Percentiles rank a stretch among this genome's conserved stretches.
Conservation (phyloP, 371 early-diverging fungal species). For the Mortierella sp. region DNA sequence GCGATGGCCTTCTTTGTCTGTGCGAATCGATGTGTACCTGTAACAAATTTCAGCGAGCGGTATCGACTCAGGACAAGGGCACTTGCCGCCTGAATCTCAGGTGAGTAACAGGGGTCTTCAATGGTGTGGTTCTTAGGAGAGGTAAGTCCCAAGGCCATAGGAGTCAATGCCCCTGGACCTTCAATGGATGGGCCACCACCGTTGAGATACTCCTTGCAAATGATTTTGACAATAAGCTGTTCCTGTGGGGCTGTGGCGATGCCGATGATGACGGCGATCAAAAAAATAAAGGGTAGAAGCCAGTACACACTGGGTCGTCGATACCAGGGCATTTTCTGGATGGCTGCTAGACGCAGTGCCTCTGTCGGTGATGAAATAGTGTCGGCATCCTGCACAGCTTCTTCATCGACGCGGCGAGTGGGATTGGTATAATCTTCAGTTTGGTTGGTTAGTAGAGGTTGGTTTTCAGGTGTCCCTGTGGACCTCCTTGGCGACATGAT, state of each 20-base stretch:
- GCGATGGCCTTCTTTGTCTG: not conserved
- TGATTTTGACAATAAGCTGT: slow-evolving; percentile 21
- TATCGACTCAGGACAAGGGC: slow-evolving; percentile 28
- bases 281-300: slow-evolving; percentile 31
- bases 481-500: too few species aligned
- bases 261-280: slow-evolving; percentile 25
- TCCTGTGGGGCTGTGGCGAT: not conserved
- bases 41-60: slow-evolving; percentile 30
- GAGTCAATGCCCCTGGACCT: too few species aligned
- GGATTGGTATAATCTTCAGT: too few species aligned
- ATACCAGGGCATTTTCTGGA: slow-evolving; percentile 37
- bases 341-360: slow-evolving; percentile 14
- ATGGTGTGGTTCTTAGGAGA: not conserved
- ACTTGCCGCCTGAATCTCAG: slow-evolving; percentile 17
- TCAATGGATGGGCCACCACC: not conserved
- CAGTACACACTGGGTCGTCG: slow-evolving; percentile 32
- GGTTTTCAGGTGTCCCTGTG: too few species aligned
- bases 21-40: slow-evolving; percentile 27
- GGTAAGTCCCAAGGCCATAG: too few species aligned
- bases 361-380: not conserved
- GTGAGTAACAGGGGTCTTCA: slow-evolving; percentile 20
- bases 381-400: too few species aligned
- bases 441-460: too few species aligned
- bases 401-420: too few species aligned
- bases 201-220: slow-evolving; percentile 28